A percentile compares a stretch with the other conserved stretches of the same genome.
Conservation (phyloP, 2,329 filamentous ascomycete species). For the Endocalyx cinctus region DNA sequence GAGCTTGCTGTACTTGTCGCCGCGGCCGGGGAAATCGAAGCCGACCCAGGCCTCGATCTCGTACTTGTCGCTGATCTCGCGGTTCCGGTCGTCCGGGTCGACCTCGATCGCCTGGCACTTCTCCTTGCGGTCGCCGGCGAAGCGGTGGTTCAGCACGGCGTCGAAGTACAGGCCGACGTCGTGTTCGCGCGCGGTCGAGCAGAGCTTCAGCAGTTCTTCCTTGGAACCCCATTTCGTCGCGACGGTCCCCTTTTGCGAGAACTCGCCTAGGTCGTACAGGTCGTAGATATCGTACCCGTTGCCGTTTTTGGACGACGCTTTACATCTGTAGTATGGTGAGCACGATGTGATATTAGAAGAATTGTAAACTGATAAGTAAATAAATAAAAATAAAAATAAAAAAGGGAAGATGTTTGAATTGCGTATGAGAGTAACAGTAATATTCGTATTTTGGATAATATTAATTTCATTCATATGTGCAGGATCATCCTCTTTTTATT, state of each 20-base stretch:
- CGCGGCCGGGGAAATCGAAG: constrained; percentile 60
- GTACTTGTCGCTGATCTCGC: constrained; percentile 48
- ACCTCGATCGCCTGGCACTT: constrained; percentile 57
- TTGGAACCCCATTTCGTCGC: constrained; percentile 67
- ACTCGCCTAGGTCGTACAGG: constrained; percentile 66
- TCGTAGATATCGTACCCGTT: constrained; percentile 71
- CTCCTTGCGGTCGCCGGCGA: constrained; percentile 61
- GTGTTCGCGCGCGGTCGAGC: constrained; percentile 43
- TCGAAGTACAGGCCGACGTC: constrained; percentile 63
- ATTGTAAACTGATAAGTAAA: not conserved
- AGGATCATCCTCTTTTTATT: too few relatives aligned
- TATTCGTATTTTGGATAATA: too few relatives aligned
- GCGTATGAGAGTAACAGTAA: too few relatives aligned
- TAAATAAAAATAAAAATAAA: too few relatives aligned
- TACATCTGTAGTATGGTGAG: constrained; percentile 48
- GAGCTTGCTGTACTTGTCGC: constrained; percentile 53
- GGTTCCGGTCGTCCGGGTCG: constrained; percentile 37
- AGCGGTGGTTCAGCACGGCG: constrained; percentile 69
- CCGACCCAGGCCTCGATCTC: constrained; percentile 66
- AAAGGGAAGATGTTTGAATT: too few relatives aligned
- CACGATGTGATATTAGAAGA: constrained; percentile 2
- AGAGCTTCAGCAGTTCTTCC: constrained; percentile 53
- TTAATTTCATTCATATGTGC: too few relatives aligned
- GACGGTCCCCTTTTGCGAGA: constrained; percentile 61
- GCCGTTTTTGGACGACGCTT: constrained; percentile 53